Evolutionary conservation across 1,284 basidiomycete species (phyloP).

Genomic region (Heterobasidion annosum): DNA sequence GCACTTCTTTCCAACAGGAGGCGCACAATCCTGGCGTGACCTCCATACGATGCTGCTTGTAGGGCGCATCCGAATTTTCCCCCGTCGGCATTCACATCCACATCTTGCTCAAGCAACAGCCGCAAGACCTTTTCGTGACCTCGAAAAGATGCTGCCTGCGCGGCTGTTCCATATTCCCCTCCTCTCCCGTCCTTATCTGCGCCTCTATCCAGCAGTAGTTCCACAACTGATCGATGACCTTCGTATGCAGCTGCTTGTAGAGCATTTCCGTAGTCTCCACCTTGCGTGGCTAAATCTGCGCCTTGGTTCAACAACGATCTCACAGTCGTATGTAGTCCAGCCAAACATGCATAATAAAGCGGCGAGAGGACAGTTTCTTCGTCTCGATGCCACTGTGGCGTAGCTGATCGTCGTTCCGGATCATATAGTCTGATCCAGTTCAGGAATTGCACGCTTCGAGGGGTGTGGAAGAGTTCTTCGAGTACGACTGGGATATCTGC

Average conservation of each 20-base stretch:
- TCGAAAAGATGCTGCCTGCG: no score
- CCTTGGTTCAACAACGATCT: neutral
- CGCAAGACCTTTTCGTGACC: neutral
- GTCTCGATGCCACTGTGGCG: no score
- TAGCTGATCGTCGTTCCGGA: no score
- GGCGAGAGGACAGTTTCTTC: no score
- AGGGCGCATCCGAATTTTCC: constrained; percentile 25
- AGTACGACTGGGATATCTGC: no score
- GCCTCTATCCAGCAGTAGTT: neutral
- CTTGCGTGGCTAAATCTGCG: neutral
- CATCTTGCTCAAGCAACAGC: neutral
- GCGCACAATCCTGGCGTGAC: no score
- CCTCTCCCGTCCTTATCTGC: neutral
- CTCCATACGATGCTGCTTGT: no score
- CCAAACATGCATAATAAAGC: neutral
- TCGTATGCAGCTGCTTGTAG: neutral
- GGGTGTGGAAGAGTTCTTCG: no score
- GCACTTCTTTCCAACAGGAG: no score
- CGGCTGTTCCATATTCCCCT: neutral
- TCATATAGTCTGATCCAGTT: no score
- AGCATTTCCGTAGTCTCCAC: neutral
- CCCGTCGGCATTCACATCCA: neutral
- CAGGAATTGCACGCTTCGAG: no score
- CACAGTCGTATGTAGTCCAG: neutral
- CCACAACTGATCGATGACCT: neutral